Percentiles rank a stretch among this genome's conserved stretches.
These are phyloP conservation scores for Thalassiosira mediterranea DNA, from an alignment of 352 stramenopile species.

Conservation along the genomic window DNA sequence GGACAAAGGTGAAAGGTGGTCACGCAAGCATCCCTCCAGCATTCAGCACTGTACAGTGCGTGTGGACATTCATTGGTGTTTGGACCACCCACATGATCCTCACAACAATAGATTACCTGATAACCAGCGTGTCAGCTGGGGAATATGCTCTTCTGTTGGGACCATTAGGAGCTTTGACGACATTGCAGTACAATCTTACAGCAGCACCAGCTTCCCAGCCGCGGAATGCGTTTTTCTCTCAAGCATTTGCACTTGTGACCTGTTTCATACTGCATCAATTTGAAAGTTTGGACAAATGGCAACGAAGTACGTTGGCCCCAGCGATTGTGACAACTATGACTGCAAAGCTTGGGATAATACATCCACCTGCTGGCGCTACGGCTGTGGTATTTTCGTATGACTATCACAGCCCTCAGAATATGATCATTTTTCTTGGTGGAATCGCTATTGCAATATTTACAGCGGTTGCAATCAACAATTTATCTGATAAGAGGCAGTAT, in stretches of 20 bases:
- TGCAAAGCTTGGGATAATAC: conserved; percentile 17
- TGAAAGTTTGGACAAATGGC: background rate
- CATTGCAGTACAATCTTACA: conserved; percentile 17
- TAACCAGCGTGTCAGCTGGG: background rate
- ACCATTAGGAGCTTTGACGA: conserved; percentile 20
- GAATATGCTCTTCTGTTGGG: conserved; percentile 2
- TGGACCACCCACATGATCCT: background rate
- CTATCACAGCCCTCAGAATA: conserved; percentile 8
- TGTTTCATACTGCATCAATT: conserved; percentile 5
- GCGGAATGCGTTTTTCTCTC: conserved; percentile 11
- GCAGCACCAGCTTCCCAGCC: conserved; percentile 21
- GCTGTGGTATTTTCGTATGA: conserved; percentile 12
- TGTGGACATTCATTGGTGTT: conserved; percentile 17
- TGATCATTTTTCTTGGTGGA: conserved; percentile 7
- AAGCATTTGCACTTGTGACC: conserved; percentile 2
- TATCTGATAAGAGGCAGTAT: conserved; percentile 30
- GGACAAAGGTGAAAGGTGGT: conserved; percentile 11
- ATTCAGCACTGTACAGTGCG: conserved; percentile 2
- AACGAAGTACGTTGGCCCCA: conserved; percentile 11
- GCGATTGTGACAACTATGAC: conserved; percentile 9
- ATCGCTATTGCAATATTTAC: conserved; percentile 5
- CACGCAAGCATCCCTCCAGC: conserved; percentile 13
- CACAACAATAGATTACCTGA: background rate
- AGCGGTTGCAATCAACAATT: conserved; percentile 32
- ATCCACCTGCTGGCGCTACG: conserved; percentile 29